Percentiles rank a stretch among this genome's conserved stretches.
Conservation (phyloP, 2,329 filamentous ascomycete species). For the Laburnicola sp. region DNA sequence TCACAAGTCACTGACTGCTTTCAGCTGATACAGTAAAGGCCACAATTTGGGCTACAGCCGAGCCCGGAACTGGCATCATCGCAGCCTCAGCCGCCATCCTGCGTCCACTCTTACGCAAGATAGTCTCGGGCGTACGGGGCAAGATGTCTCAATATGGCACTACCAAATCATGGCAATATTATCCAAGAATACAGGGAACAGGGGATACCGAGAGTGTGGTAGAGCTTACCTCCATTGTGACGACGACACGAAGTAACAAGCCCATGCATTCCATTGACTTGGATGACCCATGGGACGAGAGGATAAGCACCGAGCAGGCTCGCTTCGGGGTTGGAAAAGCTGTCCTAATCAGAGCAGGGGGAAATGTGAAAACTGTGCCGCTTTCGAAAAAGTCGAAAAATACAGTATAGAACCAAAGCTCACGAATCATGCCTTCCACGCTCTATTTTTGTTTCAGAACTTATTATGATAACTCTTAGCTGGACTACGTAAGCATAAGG, state of each 20-base stretch:
- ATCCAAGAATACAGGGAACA: constrained; percentile 8
- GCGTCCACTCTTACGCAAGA: constrained; percentile 48
- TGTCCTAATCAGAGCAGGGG: constrained; percentile 3
- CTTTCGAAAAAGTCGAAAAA: not conserved
- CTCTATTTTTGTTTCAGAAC: too few species aligned
- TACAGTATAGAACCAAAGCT: not conserved
- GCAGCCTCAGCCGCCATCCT: constrained; percentile 54
- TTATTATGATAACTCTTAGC: too few species aligned
- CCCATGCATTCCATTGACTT: constrained; percentile 14
- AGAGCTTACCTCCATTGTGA: constrained; percentile 19
- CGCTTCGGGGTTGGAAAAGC: constrained; percentile 6
- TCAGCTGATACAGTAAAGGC: constrained; percentile 43
- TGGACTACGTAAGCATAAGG: too few species aligned
- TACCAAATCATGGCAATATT: constrained; percentile 14
- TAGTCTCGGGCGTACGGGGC: constrained; percentile 24
- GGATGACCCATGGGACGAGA: constrained; percentile 27
- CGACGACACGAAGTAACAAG: constrained; percentile 11
- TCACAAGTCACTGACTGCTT: not conserved
- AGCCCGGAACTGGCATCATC: constrained; percentile 55
- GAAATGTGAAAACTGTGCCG: not conserved
- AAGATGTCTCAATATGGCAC: constrained; percentile 19
- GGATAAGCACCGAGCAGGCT: constrained; percentile 17
- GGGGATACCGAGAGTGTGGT: constrained; percentile 21
- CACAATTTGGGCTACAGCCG: constrained; percentile 53
- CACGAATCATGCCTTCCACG: not conserved